Evolutionary conservation across 768 basidiomycete species (phyloP).

Genomic region (Lactarius hatsudake): DNA sequence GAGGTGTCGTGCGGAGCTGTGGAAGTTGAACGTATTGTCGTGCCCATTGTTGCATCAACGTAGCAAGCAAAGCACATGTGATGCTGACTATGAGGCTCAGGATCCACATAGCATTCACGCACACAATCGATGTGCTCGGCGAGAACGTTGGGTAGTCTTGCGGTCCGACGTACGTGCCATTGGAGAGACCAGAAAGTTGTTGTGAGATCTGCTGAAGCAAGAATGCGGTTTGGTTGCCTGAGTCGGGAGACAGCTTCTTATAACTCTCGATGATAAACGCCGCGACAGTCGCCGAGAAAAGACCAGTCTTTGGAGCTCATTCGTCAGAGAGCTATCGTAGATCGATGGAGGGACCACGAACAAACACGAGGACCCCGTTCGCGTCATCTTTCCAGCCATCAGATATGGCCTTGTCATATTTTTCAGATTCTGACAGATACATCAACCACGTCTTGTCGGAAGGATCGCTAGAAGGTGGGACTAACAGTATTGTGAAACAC

Average conservation of each 20-base stretch:
- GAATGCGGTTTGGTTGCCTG: conserved; percentile 10
- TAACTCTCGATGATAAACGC: conserved; percentile 21
- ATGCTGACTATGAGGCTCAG: conserved; percentile 21
- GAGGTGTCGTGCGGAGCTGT: not conserved
- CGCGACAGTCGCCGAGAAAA: conserved; percentile 29
- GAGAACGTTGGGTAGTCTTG: not conserved
- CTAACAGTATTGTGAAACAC: not conserved
- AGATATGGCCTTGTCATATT: conserved; percentile 1
- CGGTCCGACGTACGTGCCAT: not conserved
- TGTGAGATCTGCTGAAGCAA: conserved; percentile 14
- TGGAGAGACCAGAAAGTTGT: conserved; percentile 7
- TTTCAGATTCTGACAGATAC: conserved; percentile 10
- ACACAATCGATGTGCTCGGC: not conserved
- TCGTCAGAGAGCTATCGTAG: not conserved
- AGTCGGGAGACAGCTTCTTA: not conserved
- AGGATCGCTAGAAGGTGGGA: not conserved
- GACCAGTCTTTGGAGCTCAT: conserved; percentile 22
- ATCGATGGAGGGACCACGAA: not conserved
- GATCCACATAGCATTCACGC: conserved; percentile 21
- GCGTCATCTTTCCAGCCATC: not conserved
- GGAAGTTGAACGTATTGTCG: conserved; percentile 14
- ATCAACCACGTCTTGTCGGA: conserved; percentile 16
- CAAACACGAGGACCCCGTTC: not conserved
- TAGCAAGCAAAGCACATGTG: conserved; percentile 16
- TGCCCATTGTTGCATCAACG: conserved; percentile 21